phyloP scores from a whole-genome alignment of 2,329 filamentous ascomycete genomes.

The Chaetomium olivaceum region DNA sequence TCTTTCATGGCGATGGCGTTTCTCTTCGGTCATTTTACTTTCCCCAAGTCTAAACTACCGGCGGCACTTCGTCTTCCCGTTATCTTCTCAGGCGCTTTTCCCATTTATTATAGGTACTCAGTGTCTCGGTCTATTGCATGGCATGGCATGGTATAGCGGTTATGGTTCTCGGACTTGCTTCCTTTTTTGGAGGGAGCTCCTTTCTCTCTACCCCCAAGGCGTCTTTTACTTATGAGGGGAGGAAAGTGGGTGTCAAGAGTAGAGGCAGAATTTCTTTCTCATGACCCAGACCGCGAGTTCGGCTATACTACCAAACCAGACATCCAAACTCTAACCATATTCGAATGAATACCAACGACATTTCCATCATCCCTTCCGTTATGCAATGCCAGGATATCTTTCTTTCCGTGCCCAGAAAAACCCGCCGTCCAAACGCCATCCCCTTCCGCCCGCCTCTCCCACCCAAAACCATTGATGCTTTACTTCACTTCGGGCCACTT shows the following conservation, averaged over 20 bases:
- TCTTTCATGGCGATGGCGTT: background rate
- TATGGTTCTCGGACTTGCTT: background rate
- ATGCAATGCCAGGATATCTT: constrained; percentile 18
- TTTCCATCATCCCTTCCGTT: background rate
- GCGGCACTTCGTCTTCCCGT: background rate
- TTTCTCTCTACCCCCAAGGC: background rate
- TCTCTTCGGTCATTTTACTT: background rate
- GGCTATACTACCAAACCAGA: background rate
- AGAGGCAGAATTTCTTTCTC: background rate
- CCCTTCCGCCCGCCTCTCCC: too few relatives aligned
- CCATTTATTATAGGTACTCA: background rate
- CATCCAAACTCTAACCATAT: background rate
- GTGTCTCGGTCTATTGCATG: background rate
- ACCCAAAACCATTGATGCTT: background rate
- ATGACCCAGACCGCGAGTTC: background rate
- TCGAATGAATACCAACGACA: background rate
- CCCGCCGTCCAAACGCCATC: constrained; percentile 6
- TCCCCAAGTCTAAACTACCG: background rate
- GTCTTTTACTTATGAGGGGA: background rate
- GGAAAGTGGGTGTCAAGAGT: background rate
- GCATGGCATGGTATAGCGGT: background rate
- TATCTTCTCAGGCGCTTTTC: background rate
- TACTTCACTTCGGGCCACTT: too few relatives aligned
- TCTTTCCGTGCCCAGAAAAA: constrained; percentile 1
- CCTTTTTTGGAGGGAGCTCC: background rate